Base-by-base conservation (phyloP, 2,329 filamentous ascomycete genomes). In the Diaporthe nobilis region DNA sequence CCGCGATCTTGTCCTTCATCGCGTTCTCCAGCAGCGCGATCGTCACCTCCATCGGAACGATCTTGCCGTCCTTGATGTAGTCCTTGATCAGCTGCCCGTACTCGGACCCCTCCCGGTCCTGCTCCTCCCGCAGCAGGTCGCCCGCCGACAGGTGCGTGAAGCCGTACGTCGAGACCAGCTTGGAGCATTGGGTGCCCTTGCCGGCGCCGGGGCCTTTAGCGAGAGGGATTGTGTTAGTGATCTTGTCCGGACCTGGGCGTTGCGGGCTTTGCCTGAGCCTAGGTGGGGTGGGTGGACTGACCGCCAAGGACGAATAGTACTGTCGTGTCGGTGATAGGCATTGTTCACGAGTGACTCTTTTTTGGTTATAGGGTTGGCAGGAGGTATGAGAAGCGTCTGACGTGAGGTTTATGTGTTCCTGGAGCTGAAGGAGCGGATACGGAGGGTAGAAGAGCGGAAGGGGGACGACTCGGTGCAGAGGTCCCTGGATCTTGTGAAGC, bases 11-110 rank as follows among this genome's bases (percentile, higher is more conserved):
- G 12, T 90, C 91, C 74, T 89, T 89, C 95, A 99, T 98, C 75
- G 96, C 95, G 85, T 98, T 98, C 86, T 98, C 96, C 58, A 99
- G 90, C 49, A 99, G 87, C 81, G 96, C 93, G 76, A 99, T 94
- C 7, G 97, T 99, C 70, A 98, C 95, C 85, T 98, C 96, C 95
- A 98, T 98, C n/a, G 97, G 97, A 78, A 99, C 97, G 84, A 99
- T 99, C 80, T 92, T 92, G 76, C 97, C 97, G 83, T 99, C 93
- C 82, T 94, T 94, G 89, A 99, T 99, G 87, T 97, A 96, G 80
- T 93, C 90, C 84, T 93, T 93, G 90, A 99, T 99, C 86, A 98
- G 90, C 79, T 95, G 92, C 83, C 97, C 97, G 84, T 98, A 98
- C 85, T 98, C 89, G 78, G 92, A 95, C 75, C 95, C 96, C 0